Evolutionary conservation across 352 stramenopile species (phyloP), one percentile per base, ranked within the genome.

Genomic region (Pilasporangium apinafurcum): DNA sequence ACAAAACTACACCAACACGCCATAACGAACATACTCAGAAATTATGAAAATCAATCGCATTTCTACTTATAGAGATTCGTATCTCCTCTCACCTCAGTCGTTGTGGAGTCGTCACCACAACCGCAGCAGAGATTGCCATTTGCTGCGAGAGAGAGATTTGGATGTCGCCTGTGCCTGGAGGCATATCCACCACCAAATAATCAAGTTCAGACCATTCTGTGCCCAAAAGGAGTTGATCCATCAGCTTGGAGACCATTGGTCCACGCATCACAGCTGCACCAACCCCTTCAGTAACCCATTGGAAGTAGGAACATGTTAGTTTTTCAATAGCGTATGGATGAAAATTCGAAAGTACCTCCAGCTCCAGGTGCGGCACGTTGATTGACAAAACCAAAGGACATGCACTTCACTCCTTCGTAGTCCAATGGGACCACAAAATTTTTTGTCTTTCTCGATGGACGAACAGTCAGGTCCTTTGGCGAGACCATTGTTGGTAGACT

Each of bases 171-270:
- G 97, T 99, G 35, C 97, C 97, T 4, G 97, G 97, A 8, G 97
- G 97, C 94, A 99, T 98, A 56, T 99, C 81, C 16, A 93, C 89
- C n/a, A 99, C 69, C 31, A 99, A 63, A 62, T 99, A 99, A 70
- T 99, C 97, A n/a, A 99, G 65, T 25, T 96, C 75, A n/a, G 97
- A 96, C 97, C 97, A 99, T 53, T 97, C 80, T 0, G 96, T 99
- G 5, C 96, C 82, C 7, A 92, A 61, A 41, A 95, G 49, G 39
- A 99, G 94, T 62, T 99, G 96, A 58, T 98, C 87, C 20, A 99
- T 66, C 24, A 99, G 65, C 67, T 98, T 96, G 26, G 86, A 98
- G 4, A 99, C 96, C 96, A 99, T 99, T 0, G 97, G 93, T 4
- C 96, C 96, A 30, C 96, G 75, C 93, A 99, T 98, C 20, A 98